A percentile compares a stretch with the other conserved stretches of the same genome.
Conservation (phyloP, 495 filamentous ascomycete genomes). For the Daldinia loculata region DNA sequence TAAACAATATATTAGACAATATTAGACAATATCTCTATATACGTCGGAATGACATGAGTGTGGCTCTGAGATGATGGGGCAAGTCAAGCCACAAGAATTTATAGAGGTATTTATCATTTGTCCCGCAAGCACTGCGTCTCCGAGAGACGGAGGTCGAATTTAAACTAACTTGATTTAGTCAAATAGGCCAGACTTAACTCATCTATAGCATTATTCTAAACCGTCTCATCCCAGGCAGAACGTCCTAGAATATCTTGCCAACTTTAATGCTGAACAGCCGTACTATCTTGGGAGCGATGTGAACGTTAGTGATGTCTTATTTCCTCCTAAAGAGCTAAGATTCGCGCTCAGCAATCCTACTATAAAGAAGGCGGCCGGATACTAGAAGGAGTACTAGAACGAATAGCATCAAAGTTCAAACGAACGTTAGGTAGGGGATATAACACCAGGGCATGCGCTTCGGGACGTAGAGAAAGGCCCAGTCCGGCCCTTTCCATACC, state of each 20-base stretch:
- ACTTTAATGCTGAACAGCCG: background rate
- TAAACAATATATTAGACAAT: background rate
- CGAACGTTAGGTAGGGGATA: background rate
- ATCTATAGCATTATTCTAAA: too few relatives aligned
- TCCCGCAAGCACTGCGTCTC: background rate
- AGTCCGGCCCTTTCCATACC: background rate
- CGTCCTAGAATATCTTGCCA: background rate
- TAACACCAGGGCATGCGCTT: background rate
- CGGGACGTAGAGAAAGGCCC: background rate
- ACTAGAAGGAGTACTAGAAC: background rate
- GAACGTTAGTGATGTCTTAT: background rate
- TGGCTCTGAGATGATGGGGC: background rate
- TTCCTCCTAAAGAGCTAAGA: background rate
- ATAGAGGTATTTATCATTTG: background rate
- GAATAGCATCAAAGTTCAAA: background rate
- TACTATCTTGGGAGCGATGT: background rate
- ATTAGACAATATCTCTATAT: background rate
- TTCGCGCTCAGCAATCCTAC: background rate
- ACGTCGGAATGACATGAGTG: background rate
- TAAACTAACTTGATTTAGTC: background rate
- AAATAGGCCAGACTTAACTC: background rate
- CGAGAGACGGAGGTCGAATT: constrained; percentile 1
- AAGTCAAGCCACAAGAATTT: background rate
- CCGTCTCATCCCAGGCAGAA: background rate
- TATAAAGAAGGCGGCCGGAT: background rate